Percentiles rank a stretch among this genome's conserved stretches.
phyloP scores from a whole-genome alignment of 805 yeast species.

The Jamesozyma rosinii region DNA sequence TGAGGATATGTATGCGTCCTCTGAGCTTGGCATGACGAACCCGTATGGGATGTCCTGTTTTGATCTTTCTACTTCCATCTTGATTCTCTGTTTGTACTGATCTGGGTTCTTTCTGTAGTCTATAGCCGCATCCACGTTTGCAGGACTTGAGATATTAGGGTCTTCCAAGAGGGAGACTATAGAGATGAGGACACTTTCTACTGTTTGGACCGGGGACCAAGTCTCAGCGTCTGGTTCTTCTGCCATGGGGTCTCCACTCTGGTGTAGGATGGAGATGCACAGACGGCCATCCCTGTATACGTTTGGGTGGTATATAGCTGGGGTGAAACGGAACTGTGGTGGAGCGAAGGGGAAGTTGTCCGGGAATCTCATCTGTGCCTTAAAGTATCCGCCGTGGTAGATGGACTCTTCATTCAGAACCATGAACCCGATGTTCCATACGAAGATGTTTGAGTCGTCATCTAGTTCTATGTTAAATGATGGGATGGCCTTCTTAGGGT shows the following conservation, averaged over 20 bases:
- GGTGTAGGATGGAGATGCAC: conserved; percentile 87
- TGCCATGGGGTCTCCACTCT: conserved; percentile 79
- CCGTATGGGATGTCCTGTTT: conserved; percentile 81
- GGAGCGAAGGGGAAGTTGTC: conserved; percentile 86
- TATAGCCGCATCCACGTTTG: conserved; percentile 92
- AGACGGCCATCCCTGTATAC: conserved; percentile 88
- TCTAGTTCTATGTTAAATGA: conserved; percentile 61
- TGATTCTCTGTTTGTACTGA: conserved; percentile 63
- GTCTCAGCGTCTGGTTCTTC: conserved; percentile 92
- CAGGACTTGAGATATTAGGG: conserved; percentile 89
- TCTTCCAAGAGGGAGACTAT: conserved; percentile 86
- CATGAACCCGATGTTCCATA: conserved; percentile 86
- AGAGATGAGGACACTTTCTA: conserved; percentile 80
- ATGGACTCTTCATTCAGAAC: conserved; percentile 81
- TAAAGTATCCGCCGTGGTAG: conserved; percentile 90
- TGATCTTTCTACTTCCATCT: conserved; percentile 74
- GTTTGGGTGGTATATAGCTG: conserved; percentile 90
- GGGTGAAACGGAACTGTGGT: conserved; percentile 85
- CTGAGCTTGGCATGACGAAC: conserved; percentile 68
- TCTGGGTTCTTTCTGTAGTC: conserved; percentile 77
- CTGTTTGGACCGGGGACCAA: conserved; percentile 91
- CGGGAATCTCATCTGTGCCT: conserved; percentile 91
- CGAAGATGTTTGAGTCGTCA: conserved; percentile 49
- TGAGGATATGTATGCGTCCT: conserved; percentile 38
- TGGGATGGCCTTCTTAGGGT: conserved; percentile 75